Base-by-base conservation (phyloP, 495 filamentous ascomycete species). In the Trichoderma parareesei region DNA sequence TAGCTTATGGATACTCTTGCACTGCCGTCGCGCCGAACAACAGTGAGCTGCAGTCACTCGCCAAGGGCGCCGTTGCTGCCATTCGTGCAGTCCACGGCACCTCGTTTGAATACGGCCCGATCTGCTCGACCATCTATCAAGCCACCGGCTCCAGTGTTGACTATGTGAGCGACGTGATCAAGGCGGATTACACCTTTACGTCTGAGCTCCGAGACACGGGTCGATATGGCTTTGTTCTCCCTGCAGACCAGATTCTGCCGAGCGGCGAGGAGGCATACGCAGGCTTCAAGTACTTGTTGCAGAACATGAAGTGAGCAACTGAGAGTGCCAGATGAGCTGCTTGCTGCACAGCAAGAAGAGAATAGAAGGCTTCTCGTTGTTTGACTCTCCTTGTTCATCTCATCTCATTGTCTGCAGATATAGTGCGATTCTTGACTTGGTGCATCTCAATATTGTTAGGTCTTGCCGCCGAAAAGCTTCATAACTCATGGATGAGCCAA, bases 41-140 rank as follows among this genome's bases (percentile, higher is more conserved):
- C 63, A 78, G 79, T 35, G 73, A 75, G 59, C 84, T 82, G 68
- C 69, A 70, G 46, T 64, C 67, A 3, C 74, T 80, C 37, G 77
- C 79, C 4, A 38, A 70, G n/a, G 72, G 73, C 33, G 68, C 72
- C 35, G 72, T 77, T n/a, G 75, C 74, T 16, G 71, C 72, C 53
- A 83, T 87, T 68, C 59, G 69, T 65, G 69, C 70, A 40, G 68
- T 78, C 16, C 80, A 84, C 66, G 82, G 81, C 42, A 80, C 79
- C 3, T 69, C 65, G 0, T 81, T 79, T 63, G 71, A 68, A 4
- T 83, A 78, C 67, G 85, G 85, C 2, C 81, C 82, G 5, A 82
- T 80, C 57, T 87, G 85, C 72, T 65, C 71, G 7, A 86, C 84
- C n/a, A 74, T 87, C 65, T 88, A 88, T 69, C 71, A 81, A 62